Conservation (phyloP, 2,329 filamentous ascomycete genomes). For the Drechslerella stenobrocha region DNA sequence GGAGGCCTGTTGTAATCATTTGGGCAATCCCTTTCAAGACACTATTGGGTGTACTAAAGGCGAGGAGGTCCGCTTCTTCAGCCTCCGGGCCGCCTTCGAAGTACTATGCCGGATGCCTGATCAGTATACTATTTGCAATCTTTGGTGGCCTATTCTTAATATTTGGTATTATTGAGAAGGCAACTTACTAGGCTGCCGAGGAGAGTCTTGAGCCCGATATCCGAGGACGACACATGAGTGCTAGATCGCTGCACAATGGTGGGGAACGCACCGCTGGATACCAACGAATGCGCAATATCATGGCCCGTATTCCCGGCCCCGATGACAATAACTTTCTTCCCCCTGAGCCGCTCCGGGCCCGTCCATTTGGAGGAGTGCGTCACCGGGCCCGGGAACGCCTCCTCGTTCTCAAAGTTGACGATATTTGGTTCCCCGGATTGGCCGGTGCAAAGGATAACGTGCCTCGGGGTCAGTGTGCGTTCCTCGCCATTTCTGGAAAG, state of each 20-base stretch:
- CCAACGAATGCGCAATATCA: slow-evolving; percentile 70
- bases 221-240: slow-evolving; percentile 66
- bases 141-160: not conserved
- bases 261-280: slow-evolving; percentile 65
- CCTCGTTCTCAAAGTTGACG: slow-evolving; percentile 59
- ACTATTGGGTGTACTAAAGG: slow-evolving; percentile 64
- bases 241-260: slow-evolving; percentile 71
- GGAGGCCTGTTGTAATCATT: slow-evolving; percentile 8
- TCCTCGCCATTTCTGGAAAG: slow-evolving; percentile 59
- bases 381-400: slow-evolving; percentile 63
- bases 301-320: slow-evolving; percentile 71
- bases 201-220: slow-evolving; percentile 61
- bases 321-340: slow-evolving; percentile 67
- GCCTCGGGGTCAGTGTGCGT: slow-evolving; percentile 64
- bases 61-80: slow-evolving; percentile 68
- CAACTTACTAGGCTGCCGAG: slow-evolving; percentile 59
- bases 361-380: slow-evolving; percentile 67
- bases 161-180: not conserved
- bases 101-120: slow-evolving; percentile 54
- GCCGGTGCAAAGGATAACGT: slow-evolving; percentile 70
- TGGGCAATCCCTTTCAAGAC: slow-evolving; percentile 65
- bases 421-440: slow-evolving; percentile 68
- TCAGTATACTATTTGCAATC: slow-evolving; percentile 1
- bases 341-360: slow-evolving; percentile 56
- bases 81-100: slow-evolving; percentile 62